Evolutionary conservation across 768 basidiomycete species (phyloP).

Genomic region (Suillus fuscotomentosus): DNA sequence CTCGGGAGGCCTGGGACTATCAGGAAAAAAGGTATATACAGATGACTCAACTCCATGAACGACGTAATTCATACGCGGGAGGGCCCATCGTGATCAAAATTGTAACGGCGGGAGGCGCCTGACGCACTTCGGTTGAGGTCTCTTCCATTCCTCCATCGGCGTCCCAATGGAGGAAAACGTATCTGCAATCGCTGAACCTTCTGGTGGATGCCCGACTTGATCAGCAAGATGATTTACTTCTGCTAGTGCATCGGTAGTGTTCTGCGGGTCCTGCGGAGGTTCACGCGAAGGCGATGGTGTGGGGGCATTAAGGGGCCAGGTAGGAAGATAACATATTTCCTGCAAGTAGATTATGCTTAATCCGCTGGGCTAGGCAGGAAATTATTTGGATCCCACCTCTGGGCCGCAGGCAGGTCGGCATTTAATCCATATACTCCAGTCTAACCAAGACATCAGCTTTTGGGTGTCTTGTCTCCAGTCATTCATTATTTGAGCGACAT

Average conservation of each 20-base stretch:
- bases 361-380: background rate
- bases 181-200: background rate
- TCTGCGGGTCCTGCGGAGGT: background rate
- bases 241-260: background rate
- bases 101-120: slow-evolving; percentile 10
- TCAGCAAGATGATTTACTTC: background rate
- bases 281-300: too few species aligned
- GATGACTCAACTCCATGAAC: background rate
- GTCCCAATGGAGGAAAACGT: background rate
- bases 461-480: slow-evolving; percentile 11
- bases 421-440: slow-evolving; percentile 23
- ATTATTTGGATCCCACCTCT: slow-evolving; percentile 10
- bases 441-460: slow-evolving; percentile 19
- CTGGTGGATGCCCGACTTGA: background rate
- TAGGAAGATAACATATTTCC: slow-evolving; percentile 29
- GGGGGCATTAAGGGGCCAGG: slow-evolving; percentile 16
- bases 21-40: background rate
- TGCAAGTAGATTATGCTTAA: background rate
- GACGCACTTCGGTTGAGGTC: slow-evolving; percentile 22
- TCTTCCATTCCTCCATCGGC: slow-evolving; percentile 16
- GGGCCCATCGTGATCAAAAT: background rate
- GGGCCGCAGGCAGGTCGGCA: slow-evolving; percentile 16
- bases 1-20: background rate
- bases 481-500: slow-evolving; percentile 5
- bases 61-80: background rate